phyloP scores from a whole-genome alignment of 2,329 filamentous ascomycete genomes.

The Clarireedia paspali region DNA sequence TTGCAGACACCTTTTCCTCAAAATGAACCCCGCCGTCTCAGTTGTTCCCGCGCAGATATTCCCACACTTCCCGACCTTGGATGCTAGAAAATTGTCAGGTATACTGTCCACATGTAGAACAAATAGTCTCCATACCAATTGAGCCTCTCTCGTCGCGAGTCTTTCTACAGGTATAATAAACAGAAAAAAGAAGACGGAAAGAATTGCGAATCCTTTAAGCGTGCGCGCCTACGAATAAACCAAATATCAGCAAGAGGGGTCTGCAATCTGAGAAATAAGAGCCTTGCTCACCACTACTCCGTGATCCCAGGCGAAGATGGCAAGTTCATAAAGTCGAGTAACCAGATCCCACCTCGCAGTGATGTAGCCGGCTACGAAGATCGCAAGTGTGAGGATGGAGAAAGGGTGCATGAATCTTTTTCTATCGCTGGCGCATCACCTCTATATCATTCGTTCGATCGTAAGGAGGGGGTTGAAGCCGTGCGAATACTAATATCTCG shows the following conservation, averaged over 20 bases:
- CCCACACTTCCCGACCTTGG: slow-evolving; percentile 70
- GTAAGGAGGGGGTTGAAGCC: neutral
- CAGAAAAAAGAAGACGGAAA: slow-evolving; percentile 78
- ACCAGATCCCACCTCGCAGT: slow-evolving; percentile 98
- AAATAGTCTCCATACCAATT: slow-evolving; percentile 53
- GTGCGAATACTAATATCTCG: too few species aligned
- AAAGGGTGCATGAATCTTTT: slow-evolving; percentile 79
- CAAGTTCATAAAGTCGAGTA: slow-evolving; percentile 91
- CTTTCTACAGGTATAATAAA: slow-evolving; percentile 78
- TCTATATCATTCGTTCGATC: neutral
- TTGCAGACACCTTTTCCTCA: slow-evolving; percentile 37
- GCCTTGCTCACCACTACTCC: slow-evolving; percentile 72
- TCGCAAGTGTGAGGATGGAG: slow-evolving; percentile 88
- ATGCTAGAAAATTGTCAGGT: slow-evolving; percentile 50
- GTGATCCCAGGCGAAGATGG: slow-evolving; percentile 97
- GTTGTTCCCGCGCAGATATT: slow-evolving; percentile 90
- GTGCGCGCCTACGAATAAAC: slow-evolving; percentile 60
- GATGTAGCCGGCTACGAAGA: slow-evolving; percentile 99
- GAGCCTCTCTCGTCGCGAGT: slow-evolving; percentile 72
- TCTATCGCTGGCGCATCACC: slow-evolving; percentile 27
- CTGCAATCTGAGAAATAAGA: too few species aligned
- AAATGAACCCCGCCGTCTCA: slow-evolving; percentile 90
- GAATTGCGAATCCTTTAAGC: slow-evolving; percentile 73
- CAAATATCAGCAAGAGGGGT: slow-evolving; percentile 9
- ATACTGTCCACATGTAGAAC: slow-evolving; percentile 11